These are phyloP conservation scores for Coniochaeta sp. DNA, from an alignment of 2,329 filamentous ascomycete genomes.

Conservation along the genomic window DNA sequence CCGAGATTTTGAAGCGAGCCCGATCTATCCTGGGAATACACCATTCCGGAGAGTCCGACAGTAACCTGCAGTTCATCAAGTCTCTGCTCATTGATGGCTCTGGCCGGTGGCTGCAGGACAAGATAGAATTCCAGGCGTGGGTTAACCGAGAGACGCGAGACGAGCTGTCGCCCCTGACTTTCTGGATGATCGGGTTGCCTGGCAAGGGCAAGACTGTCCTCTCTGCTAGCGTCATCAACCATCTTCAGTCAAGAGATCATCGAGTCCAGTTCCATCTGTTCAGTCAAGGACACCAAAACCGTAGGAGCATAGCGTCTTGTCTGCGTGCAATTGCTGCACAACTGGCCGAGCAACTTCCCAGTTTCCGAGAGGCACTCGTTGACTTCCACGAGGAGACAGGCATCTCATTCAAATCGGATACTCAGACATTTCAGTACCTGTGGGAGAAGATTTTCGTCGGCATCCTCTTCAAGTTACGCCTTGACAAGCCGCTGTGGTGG, in stretches of 20 bases:
- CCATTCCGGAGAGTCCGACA: background rate
- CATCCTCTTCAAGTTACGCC: background rate
- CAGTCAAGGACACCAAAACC: background rate
- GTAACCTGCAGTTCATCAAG: background rate
- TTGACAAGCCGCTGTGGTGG: background rate
- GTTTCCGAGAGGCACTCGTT: background rate
- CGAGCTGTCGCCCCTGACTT: background rate
- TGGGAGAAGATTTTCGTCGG: constrained; percentile 4
- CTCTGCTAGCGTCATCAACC: background rate
- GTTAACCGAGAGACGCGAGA: background rate
- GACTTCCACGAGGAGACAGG: constrained; percentile 1
- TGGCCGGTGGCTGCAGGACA: background rate
- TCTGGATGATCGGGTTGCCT: constrained; percentile 3
- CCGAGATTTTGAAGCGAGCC: background rate
- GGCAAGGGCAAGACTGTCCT: constrained; percentile 2
- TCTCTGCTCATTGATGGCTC: background rate
- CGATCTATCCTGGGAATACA: background rate
- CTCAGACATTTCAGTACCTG: background rate
- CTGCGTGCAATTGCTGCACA: constrained; percentile 4
- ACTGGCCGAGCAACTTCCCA: background rate
- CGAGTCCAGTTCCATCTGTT: constrained; percentile 2
- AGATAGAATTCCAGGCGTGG: background rate
- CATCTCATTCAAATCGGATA: background rate
- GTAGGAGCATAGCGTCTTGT: background rate
- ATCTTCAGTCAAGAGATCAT: background rate